phyloP scores from a whole-genome alignment of 208 protist genomes.

The Leptomonas pyrrhocoris region DNA sequence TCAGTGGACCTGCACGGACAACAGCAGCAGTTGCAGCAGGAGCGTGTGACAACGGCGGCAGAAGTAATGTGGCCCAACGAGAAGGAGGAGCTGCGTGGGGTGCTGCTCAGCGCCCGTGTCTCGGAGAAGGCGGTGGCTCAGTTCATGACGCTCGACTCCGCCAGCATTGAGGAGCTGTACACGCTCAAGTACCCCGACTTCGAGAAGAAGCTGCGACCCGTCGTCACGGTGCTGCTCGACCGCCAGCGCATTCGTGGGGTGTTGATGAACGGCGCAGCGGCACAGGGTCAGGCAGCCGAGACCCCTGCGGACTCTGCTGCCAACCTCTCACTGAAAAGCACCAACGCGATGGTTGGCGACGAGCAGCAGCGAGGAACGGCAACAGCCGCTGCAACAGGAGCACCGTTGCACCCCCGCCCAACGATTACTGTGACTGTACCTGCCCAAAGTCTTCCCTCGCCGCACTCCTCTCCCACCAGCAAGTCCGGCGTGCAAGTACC shows the following conservation, averaged over 20 bases:
- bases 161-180: slow-evolving; percentile 30
- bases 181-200: slow-evolving; percentile 29
- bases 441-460: slow-evolving; percentile 13
- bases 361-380: slow-evolving; percentile 1
- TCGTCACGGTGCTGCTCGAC: slow-evolving; percentile 28
- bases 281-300: neutral
- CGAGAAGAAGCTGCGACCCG: slow-evolving; percentile 26
- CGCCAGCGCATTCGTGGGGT: slow-evolving; percentile 35
- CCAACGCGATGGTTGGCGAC: neutral
- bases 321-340: neutral
- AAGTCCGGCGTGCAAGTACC: slow-evolving; percentile 53
- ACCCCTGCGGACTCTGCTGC: neutral
- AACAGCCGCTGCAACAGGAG: neutral
- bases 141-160: slow-evolving; percentile 17
- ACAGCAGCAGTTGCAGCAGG: slow-evolving; percentile 15
- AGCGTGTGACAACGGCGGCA: neutral
- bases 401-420: slow-evolving; percentile 5
- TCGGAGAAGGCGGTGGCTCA: slow-evolving; percentile 27
- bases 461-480: slow-evolving; percentile 27
- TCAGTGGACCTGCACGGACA: neutral
- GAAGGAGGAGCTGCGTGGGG: slow-evolving; percentile 36
- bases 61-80: slow-evolving; percentile 29
- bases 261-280: slow-evolving; percentile 1
- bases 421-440: slow-evolving; percentile 13
- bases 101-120: slow-evolving; percentile 28